Base-by-base conservation (phyloP, 2,329 filamentous ascomycete species). In the Talaromyces amestolkiae region DNA sequence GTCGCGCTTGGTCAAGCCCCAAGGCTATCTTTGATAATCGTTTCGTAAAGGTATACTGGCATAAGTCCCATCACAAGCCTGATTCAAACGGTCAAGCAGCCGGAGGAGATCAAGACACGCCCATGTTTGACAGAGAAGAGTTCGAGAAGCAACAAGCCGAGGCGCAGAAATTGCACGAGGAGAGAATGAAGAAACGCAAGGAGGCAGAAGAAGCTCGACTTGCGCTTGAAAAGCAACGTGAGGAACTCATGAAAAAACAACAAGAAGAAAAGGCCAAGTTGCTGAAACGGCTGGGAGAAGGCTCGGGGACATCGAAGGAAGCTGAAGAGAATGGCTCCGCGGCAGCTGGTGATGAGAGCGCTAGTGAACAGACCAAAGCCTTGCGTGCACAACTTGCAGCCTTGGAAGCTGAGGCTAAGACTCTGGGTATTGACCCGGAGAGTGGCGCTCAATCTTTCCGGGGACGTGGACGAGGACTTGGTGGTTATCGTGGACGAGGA, bases 21-120 rank as follows among this genome's bases (percentile, higher is more conserved):
- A 87, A 87, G 72, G 84, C 83, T 61, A 83, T 88, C 19, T 88
- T 88, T 68, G 86, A 87, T 68, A 88, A 88, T 67, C 79, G 86
- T 3, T 88, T 88, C 68, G 86, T 88, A 61, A 88, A 88, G 69
- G 85, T 88, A 1, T 87, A 87, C 70, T 88, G 86, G 86, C 81
- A 84, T 71, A 85, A 84, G 68, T 78, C 82, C 4, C 76, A 77
- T 17, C 70, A 70, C 22, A 75, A 73, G 33, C 66, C 70, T 5
- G 77, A 79, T 17, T 70, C 68, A 19, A 76, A 76, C 58, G 70
- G 69, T 17, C 71, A 67, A 7, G 70, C 67, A 6, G 51, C 58
- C 24, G 71, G 70, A 24, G 66, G 70, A 43, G 69, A 73, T 22
- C 66, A 73, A 9, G 77, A 79, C 62, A 77, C 80, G n/a, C 80